These are phyloP conservation scores for Paecilomyces sp. DNA, from an alignment of 2,329 filamentous ascomycete species.

Conservation along the genomic window DNA sequence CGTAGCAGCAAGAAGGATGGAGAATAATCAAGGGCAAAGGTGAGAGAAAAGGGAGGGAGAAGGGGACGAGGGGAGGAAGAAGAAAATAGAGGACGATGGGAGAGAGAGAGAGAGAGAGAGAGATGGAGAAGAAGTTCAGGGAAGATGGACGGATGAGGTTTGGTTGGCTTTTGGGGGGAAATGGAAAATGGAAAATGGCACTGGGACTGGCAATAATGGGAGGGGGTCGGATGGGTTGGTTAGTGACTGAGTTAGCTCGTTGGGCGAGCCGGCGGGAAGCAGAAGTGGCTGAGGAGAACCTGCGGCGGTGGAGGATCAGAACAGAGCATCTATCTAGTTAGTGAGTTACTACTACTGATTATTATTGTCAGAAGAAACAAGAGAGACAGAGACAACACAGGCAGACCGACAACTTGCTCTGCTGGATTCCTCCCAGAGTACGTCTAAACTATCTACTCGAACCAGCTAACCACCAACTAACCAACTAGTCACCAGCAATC, in stretches of 20 bases:
- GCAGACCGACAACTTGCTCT: not conserved
- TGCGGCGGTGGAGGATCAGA: not conserved
- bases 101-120: not conserved
- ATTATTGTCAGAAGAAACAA: too few species aligned
- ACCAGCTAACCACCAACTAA: not conserved
- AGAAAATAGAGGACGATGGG: not conserved
- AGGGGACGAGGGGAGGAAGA: not conserved
- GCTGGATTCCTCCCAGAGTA: too few species aligned
- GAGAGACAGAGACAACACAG: not conserved
- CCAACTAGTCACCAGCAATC: not conserved
- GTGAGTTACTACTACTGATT: not conserved
- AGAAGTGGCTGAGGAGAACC: not conserved
- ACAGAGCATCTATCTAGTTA: too few species aligned
- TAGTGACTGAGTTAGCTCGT: not conserved
- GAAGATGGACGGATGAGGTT: not conserved
- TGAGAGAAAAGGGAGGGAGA: not conserved
- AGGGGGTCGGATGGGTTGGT: not conserved
- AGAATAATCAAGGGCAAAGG: not conserved
- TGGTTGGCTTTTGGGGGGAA: not conserved
- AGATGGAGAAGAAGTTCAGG: conserved; percentile 4
- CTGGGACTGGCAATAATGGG: not conserved
- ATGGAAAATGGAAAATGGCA: not conserved
- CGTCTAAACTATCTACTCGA: not conserved
- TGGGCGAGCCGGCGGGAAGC: not conserved
- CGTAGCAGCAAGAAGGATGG: not conserved